A percentile compares a stretch with the other conserved stretches of the same genome.
phyloP scores from a whole-genome alignment of 208 protist species.

The Crithidia mellificae region DNA sequence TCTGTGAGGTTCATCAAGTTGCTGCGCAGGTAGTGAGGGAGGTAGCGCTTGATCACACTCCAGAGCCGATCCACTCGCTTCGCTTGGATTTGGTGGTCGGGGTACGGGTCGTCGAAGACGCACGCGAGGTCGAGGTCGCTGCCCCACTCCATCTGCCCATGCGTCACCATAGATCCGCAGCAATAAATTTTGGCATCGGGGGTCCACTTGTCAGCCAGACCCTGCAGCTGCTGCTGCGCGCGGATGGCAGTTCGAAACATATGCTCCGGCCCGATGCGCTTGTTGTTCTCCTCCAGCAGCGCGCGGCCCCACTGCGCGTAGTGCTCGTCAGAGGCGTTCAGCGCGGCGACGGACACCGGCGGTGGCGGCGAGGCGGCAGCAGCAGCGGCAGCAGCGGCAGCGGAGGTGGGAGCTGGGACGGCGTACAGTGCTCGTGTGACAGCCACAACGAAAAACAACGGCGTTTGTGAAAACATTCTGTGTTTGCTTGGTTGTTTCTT shows the following conservation, averaged over 20 bases:
- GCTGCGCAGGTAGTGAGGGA: constrained; percentile 81
- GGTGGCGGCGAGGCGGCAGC: neutral
- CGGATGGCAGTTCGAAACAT: constrained; percentile 85
- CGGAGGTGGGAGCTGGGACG: neutral
- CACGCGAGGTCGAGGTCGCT: constrained; percentile 89
- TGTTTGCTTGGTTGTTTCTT: no score
- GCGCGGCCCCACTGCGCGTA: constrained; percentile 79
- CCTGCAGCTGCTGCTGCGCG: constrained; percentile 83
- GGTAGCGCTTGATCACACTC: constrained; percentile 86
- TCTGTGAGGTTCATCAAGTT: constrained; percentile 77
- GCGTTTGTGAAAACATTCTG: constrained; percentile 16
- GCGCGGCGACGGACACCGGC: constrained; percentile 17
- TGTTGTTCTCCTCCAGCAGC: constrained; percentile 77
- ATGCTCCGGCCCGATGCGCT: constrained; percentile 79
- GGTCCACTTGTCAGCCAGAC: constrained; percentile 86
- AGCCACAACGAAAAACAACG: constrained; percentile 17
- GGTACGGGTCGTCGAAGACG: constrained; percentile 89
- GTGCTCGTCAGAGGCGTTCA: constrained; percentile 65
- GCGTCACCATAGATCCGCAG: constrained; percentile 85
- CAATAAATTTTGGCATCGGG: constrained; percentile 91
- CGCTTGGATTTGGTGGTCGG: constrained; percentile 72
- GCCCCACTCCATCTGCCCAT: constrained; percentile 92
- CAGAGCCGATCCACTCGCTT: constrained; percentile 88
- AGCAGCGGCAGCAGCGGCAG: neutral
- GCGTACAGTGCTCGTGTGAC: constrained; percentile 10